Conservation (phyloP, 305 asterid species). For the Fraxinus platypoda region DNA sequence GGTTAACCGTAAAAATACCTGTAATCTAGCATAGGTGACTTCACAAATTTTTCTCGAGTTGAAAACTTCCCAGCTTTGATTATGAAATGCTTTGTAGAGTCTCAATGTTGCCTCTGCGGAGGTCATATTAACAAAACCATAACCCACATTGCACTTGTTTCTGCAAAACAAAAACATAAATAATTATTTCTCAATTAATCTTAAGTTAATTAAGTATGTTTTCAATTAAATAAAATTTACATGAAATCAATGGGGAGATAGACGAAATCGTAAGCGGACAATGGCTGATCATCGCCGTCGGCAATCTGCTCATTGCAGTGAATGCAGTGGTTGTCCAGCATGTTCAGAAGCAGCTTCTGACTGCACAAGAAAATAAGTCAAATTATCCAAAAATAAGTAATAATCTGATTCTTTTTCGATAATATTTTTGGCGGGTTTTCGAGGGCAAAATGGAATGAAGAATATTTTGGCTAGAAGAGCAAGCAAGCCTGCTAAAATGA, state of each 20-base stretch:
- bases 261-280: slow-evolving; percentile 88
- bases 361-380: slow-evolving; percentile 38
- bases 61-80: slow-evolving; percentile 91
- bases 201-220: not conserved
- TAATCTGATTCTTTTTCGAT: not conserved
- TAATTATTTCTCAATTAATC: not conserved
- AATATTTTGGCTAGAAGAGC: slow-evolving; percentile 31
- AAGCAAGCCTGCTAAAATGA: slow-evolving; percentile 20
- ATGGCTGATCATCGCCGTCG: slow-evolving; percentile 69
- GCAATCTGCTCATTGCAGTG: slow-evolving; percentile 90
- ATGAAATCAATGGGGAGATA: slow-evolving; percentile 96
- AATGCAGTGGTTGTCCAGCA: slow-evolving; percentile 98
- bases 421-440: not conserved
- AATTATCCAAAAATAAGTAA: slow-evolving; percentile 5
- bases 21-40: slow-evolving; percentile 91
- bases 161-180: slow-evolving; percentile 26
- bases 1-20: slow-evolving; percentile 35
- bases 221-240: slow-evolving; percentile 27
- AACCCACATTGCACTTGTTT: slow-evolving; percentile 98
- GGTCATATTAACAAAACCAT: slow-evolving; percentile 98
- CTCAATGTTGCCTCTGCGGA: slow-evolving; percentile 89
- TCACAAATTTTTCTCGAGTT: slow-evolving; percentile 90
- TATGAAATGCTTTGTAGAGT: slow-evolving; percentile 89
- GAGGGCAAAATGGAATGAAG: slow-evolving; percentile 22
- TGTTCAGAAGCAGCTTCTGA: slow-evolving; percentile 91